Base-by-base conservation (phyloP, 495 filamentous ascomycete genomes). In the Pyronema domesticum region DNA sequence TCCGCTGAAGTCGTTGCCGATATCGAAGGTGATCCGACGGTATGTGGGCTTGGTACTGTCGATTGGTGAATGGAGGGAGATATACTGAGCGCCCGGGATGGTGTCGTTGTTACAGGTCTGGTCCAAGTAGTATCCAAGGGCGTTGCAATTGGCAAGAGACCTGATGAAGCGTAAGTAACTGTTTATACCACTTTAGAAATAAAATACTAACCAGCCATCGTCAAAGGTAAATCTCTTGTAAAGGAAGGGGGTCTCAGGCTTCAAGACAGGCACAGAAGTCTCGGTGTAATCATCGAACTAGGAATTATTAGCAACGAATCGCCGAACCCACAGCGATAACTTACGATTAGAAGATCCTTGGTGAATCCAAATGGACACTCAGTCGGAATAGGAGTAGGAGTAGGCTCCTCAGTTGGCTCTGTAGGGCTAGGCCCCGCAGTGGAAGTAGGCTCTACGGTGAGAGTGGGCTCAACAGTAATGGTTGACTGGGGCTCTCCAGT, bases 201-300 rank as follows among this genome's bases (percentile, higher is more conserved):
- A 3, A 11, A 1, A 34, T 23, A 40, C 50, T 17, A 14, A 53
- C 50, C 50, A 53, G 15, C 19, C 37, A 43, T 53, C 50, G 13
- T 53, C 36, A 23, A 53, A 43, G 1, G 50, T 53, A 34, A 53
- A 53, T 17, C 23, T 42, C 50, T 53, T 53, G 37, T 53, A 53
- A 1, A 11, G 9, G 37, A 53, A 53, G 1, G 50, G 37, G 8
- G 13, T 18, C 7, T 18, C 1, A 3, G 50, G 50, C 10, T 35
- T 40, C 15, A 53, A 23, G 10, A 53, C 50, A 6, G 50, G 37
- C 15, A 40, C 37, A 8, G 11, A 10, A 19, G 34, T 53, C 9
- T 35, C 42, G n/a, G 23, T 23, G 19, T 40, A 53, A 34, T 53
- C 50, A 53, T 53, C 50, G 19, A 53, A 53, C 50, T 53, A 7